Conservation (phyloP, 805 yeast species). For the Crinitomyces ghanaensis region DNA sequence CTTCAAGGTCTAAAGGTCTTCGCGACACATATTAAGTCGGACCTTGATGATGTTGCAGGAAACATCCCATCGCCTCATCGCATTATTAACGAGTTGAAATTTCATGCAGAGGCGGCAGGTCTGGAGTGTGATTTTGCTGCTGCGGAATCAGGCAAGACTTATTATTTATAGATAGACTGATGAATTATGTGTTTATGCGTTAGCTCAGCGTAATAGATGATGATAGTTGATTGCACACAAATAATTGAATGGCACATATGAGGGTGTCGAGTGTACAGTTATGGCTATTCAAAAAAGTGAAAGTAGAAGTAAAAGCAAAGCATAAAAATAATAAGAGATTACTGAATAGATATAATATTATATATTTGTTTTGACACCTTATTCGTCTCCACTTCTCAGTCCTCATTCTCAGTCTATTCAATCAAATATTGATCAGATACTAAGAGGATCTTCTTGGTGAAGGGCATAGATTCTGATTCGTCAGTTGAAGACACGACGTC, state of each 20-base stretch:
- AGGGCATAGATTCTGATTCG: conserved; percentile 52
- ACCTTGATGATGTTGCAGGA: conserved; percentile 6
- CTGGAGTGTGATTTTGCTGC: conserved; percentile 9
- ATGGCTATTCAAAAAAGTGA: background rate
- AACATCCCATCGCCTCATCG: conserved; percentile 6
- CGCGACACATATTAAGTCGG: conserved; percentile 39
- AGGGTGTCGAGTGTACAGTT: background rate
- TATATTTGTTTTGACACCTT: too few relatives aligned
- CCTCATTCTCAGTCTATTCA: conserved; percentile 7
- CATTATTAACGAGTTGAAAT: conserved; percentile 11
- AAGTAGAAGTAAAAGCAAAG: background rate
- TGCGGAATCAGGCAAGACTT: conserved; percentile 6
- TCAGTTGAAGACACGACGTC: conserved; percentile 41
- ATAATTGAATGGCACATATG: too few relatives aligned
- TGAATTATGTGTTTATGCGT: too few relatives aligned
- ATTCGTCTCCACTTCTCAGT: too few relatives aligned
- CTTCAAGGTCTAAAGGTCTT: conserved; percentile 37
- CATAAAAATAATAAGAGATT: too few relatives aligned
- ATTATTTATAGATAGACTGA: too few relatives aligned
- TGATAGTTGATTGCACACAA: too few relatives aligned
- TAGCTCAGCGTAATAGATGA: too few relatives aligned
- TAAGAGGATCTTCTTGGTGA: conserved; percentile 39
- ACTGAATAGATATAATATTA: too few relatives aligned
- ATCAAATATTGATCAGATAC: conserved; percentile 29
- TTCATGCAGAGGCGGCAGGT: conserved; percentile 8